Base-by-base conservation (phyloP, 257 asterid genomes). In the Oldenlandia corymbosa region DNA sequence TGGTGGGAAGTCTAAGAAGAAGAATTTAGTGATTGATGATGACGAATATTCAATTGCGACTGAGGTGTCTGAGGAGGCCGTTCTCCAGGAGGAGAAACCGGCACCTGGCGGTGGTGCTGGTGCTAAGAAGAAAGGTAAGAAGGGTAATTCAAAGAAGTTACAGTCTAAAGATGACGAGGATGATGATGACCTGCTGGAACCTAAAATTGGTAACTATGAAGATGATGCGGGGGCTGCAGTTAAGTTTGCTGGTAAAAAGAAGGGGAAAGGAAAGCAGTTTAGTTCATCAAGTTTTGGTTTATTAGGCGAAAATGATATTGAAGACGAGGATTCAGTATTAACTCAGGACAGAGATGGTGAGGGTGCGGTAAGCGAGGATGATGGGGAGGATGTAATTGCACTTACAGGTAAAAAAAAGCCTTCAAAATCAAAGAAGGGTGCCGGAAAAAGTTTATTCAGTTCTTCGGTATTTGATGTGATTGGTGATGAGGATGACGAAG, bases 1-100 rank as follows among this genome's bases (percentile, higher is more conserved):
- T 20, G 85, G 82, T 10, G 96, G 91, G 58, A 87, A 80, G 76
- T 79, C 91, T 5, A 90, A 85, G 80, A 87, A 84, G 84, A 87
- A 92, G 80, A 78, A 70, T 9, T 50, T 74, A 68, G 37, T 73
- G 75, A 78, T 88, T 69, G 79, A 75, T 46, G 97, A 92, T 41
- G 91, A 85, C 71, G 98, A 92, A 53, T 92, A 86, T 53, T 72
- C 79, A 5, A 43, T 91, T 64, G 94, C 83, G 68, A 75, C 82
- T 12, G 96, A 85, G 50, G 18, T 85, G 21, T 75, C 94, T 0
- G 96, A 85, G 70, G 95, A 87, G 28, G 68, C 83, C 28, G 49
- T 31, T 14, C 80, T 74, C 49, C 72, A 68, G 56, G 95, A 88
- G 54, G 95, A 83, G 76, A 77, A 80, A 30, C 13, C 66, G 30